Conservation (phyloP, 164 flowering plant genomes). For the Vitis labrusca region DNA sequence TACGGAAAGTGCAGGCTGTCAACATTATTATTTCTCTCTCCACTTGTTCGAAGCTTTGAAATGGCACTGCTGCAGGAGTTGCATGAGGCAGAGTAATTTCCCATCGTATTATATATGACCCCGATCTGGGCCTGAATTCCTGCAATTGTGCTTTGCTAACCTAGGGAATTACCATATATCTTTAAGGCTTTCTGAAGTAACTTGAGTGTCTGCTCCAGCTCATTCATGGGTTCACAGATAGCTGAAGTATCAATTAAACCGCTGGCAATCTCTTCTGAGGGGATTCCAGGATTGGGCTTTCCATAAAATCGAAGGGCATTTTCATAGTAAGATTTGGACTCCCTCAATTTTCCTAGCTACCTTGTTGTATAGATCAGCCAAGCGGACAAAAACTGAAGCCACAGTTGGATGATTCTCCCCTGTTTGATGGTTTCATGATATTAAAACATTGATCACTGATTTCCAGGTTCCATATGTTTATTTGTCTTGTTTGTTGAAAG, state of each 20-base stretch:
- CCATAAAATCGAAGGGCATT: slow-evolving; percentile 7
- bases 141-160: slow-evolving; percentile 17
- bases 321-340: slow-evolving; percentile 5
- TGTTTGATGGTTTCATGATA: background rate
- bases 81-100: slow-evolving; percentile 8
- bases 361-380: slow-evolving; percentile 23
- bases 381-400: slow-evolving; percentile 22
- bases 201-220: slow-evolving; percentile 13
- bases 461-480: slow-evolving; percentile 58
- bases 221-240: slow-evolving; percentile 22
- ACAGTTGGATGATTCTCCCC: slow-evolving; percentile 23
- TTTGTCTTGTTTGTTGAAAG: slow-evolving; percentile 77
- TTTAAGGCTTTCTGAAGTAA: slow-evolving; percentile 20
- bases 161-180: background rate
- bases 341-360: no score
- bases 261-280: slow-evolving; percentile 16
- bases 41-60: no score
- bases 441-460: no score
- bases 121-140: slow-evolving; percentile 8
- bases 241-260: slow-evolving; percentile 16
- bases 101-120: slow-evolving; percentile 16
- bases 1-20: no score
- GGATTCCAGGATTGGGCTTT: slow-evolving; percentile 2
- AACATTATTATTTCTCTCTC: no score
- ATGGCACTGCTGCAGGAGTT: background rate